A percentile compares a stretch with the other conserved stretches of the same genome.
These are phyloP conservation scores for Yarrowia sp. DNA, from an alignment of 805 yeast genomes.

Conservation along the genomic window DNA sequence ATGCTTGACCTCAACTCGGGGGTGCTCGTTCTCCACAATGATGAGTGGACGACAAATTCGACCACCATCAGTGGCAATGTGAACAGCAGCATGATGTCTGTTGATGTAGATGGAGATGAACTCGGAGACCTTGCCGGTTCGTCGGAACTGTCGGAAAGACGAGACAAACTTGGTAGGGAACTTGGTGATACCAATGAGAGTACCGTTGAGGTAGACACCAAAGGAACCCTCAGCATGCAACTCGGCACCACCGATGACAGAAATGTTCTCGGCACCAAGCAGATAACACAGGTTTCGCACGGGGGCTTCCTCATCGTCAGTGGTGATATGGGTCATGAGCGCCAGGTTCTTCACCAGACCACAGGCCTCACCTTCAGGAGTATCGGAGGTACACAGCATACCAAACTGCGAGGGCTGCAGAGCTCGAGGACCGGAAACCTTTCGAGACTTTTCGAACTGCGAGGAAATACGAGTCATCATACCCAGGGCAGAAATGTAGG, in stretches of 20 bases:
- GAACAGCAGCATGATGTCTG: constrained; percentile 89
- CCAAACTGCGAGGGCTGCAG: constrained; percentile 99
- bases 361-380: constrained; percentile 99
- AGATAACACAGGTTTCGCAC: constrained; percentile 75
- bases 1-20: constrained; percentile 78
- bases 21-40: constrained; percentile 74
- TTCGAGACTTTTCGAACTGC: constrained; percentile 97
- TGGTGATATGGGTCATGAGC: constrained; percentile 97
- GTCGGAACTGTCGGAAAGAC: constrained; percentile 78
- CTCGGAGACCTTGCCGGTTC: constrained; percentile 84
- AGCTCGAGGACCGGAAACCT: constrained; percentile 98
- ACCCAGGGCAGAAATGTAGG: constrained; percentile 94
- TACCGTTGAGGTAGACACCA: constrained; percentile 93
- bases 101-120: constrained; percentile 91
- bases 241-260: constrained; percentile 80
- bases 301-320: constrained; percentile 96
- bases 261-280: constrained; percentile 88
- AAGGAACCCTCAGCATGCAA: constrained; percentile 78
- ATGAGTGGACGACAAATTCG: constrained; percentile 96
- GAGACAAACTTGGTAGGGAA: constrained; percentile 83
- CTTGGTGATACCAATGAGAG: constrained; percentile 86
- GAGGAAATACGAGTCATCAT: constrained; percentile 99
- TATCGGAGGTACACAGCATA: constrained; percentile 97
- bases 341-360: constrained; percentile 97
- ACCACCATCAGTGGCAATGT: constrained; percentile 98